phyloP scores from a whole-genome alignment of 306 rosid genomes.

The Dicorynia guianensis region DNA sequence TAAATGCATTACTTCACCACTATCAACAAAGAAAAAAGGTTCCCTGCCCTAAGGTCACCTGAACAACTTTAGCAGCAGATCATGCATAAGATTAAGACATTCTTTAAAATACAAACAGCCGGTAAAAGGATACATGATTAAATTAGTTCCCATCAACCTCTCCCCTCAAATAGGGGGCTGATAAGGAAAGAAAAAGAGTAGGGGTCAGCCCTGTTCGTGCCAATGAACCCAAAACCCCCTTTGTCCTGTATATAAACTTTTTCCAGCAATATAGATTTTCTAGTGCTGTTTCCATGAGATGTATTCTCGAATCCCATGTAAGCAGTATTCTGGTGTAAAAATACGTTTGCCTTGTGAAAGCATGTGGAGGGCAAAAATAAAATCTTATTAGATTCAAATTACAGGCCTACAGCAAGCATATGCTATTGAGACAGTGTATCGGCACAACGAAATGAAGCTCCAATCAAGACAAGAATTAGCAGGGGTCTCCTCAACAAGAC shows the following conservation, averaged over 20 bases:
- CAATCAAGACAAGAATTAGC: no score
- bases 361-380: no score
- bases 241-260: neutral
- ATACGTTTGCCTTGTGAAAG: conserved; percentile 1
- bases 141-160: conserved; percentile 5
- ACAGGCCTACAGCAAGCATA: no score
- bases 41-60: conserved; percentile 12
- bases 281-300: neutral
- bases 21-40: neutral
- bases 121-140: neutral
- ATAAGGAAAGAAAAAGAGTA: neutral
- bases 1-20: neutral
- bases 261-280: neutral
- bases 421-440: no score
- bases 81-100: conserved; percentile 27
- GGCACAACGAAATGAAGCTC: no score
- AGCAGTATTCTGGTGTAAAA: neutral
- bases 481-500: no score
- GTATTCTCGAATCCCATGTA: neutral
- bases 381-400: no score
- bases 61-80: conserved; percentile 19
- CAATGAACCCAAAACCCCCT: neutral
- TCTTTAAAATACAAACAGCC: neutral
- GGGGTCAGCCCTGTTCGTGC: neutral
- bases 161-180: conserved; percentile 1